phyloP scores from a whole-genome alignment of 208 protist genomes.

The Phytomonas sp. region DNA sequence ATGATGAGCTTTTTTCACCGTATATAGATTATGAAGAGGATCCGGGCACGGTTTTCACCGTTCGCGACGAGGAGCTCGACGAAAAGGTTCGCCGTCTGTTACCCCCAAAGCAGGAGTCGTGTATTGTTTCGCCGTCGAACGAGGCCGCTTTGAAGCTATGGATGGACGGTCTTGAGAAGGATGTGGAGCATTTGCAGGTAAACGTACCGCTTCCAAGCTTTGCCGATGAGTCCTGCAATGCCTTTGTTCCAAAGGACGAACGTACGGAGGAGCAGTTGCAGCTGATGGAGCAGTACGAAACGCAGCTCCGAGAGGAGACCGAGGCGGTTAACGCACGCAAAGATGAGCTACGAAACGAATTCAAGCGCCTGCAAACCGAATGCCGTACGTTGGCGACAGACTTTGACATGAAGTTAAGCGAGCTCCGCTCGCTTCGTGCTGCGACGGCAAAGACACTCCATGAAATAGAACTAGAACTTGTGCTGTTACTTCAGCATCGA shows the following conservation, averaged over 20 bases:
- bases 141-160: conserved; percentile 77
- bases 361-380: conserved; percentile 45
- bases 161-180: conserved; percentile 90
- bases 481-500: conserved; percentile 55
- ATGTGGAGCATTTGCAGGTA: conserved; percentile 50
- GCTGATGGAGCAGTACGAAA: conserved; percentile 68
- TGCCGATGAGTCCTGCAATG: conserved; percentile 55
- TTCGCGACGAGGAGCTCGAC: conserved; percentile 71
- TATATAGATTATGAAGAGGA: conserved; percentile 55
- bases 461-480: conserved; percentile 61
- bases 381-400: conserved; percentile 23
- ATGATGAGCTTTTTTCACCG: conserved; percentile 22
- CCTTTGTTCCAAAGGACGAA: conserved; percentile 71
- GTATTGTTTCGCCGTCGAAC: conserved; percentile 34
- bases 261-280: conserved; percentile 77
- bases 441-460: conserved; percentile 33
- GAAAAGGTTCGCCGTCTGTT: conserved; percentile 45
- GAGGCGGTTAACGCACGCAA: conserved; percentile 47
- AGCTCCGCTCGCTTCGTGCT: conserved; percentile 35
- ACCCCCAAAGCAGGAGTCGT: conserved; percentile 13
- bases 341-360: conserved; percentile 58
- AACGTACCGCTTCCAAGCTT: conserved; percentile 62
- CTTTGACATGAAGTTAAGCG: conserved; percentile 43
- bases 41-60: conserved; percentile 51
- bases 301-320: conserved; percentile 63